Base-by-base conservation (phyloP, 2,329 filamentous ascomycete species). In the Decorospora gaudefroyi region DNA sequence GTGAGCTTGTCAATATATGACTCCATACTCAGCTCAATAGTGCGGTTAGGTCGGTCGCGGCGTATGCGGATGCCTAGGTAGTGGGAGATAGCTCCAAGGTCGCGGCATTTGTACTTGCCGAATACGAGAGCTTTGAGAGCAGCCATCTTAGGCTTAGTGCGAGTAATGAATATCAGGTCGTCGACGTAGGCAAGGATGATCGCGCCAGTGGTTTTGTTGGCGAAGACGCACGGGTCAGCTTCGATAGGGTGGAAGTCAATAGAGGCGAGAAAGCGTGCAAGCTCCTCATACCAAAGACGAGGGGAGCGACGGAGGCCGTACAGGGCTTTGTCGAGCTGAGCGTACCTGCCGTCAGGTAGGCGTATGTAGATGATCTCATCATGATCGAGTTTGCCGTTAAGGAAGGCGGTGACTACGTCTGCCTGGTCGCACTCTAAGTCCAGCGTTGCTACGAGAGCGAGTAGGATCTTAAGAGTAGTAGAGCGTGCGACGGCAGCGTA, bases 151-250 rank as follows among this genome's bases (percentile, higher is more conserved):
- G 6, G 28, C 15, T 30, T 30, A 6, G 28, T 30, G 6, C 4
- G 6, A 16, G 28, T 30, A 13, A 30, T 30, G 13, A 30, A 30
- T 6, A 30, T 17, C 6, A 30, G 6, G 12, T 30, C 28, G 12
- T 30, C 28, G 17, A 30, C 28, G 15, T 30, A 30, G 6, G 28
- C 28, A 30, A 30, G 28, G 28, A 30, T 30, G 12, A 30, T 23
- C 10, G 21, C 21, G 21, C 21, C 21, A 23, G 21, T 23, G 21
- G 10, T 23, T 10, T 23, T 23, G 21, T 23, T 23, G 21, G 21
- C 21, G 10, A 23, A 23, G 21, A 23, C 21, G 21, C 21, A 23
- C 21, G 21, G 21, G 21, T 23, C 21, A 23, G 21, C 21, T 23
- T 23, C 21, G 21, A 23, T 23, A 23, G 21, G 21, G 21, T 23